Percentiles rank a stretch among this genome's conserved stretches.
phyloP scores from a whole-genome alignment of 306 rosid species.

The Vigna mungo region DNA sequence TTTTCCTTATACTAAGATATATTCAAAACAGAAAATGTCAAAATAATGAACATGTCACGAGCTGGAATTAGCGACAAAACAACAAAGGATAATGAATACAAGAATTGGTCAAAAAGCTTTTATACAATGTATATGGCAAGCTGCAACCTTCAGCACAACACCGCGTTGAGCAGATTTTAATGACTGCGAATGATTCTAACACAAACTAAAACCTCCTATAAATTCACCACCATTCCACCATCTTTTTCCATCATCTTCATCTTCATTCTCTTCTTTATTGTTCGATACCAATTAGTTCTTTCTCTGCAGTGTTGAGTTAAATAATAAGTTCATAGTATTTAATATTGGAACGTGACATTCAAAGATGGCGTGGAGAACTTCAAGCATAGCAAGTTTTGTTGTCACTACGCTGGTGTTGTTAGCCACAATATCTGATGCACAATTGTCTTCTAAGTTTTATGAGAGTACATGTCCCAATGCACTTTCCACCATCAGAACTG shows the following conservation, averaged over 20 bases:
- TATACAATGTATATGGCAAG: no score
- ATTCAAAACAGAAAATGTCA: background rate
- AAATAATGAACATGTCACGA: no score
- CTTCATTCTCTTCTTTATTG: background rate
- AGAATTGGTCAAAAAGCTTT: no score
- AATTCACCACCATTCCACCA: background rate
- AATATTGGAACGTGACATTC: background rate
- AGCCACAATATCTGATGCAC: slow-evolving; percentile 51
- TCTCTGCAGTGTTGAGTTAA: background rate
- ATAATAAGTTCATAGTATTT: background rate
- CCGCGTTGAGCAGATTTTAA: background rate
- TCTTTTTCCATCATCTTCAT: background rate
- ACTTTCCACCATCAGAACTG: slow-evolving; percentile 51
- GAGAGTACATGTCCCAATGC: slow-evolving; percentile 65
- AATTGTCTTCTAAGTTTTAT: slow-evolving; percentile 59
- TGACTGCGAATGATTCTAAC: background rate
- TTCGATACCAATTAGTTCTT: background rate
- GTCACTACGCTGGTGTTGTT: slow-evolving; percentile 24
- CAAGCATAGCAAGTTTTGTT: slow-evolving; percentile 24
- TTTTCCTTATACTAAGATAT: background rate
- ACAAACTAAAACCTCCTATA: background rate
- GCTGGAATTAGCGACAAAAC: background rate
- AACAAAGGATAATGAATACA: background rate
- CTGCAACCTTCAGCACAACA: no score
- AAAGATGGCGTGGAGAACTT: slow-evolving; percentile 18